A percentile compares a stretch with the other conserved stretches of the same genome.
phyloP scores from a whole-genome alignment of 768 basidiomycete genomes.

The Tulasnella sp. region DNA sequence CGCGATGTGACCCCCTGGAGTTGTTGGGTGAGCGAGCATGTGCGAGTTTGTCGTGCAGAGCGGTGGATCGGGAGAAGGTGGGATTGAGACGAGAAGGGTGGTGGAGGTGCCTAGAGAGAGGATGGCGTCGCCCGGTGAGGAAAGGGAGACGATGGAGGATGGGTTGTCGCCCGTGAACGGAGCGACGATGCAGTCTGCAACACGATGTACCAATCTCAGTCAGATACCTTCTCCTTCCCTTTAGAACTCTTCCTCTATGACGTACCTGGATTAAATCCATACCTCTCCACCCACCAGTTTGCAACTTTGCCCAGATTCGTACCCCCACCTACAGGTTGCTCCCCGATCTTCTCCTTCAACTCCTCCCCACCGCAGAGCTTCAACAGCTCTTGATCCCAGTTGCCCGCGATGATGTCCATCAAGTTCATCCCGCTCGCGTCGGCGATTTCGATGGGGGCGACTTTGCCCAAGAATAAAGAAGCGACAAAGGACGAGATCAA shows the following conservation, averaged over 20 bases:
- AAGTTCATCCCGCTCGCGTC: conserved; percentile 91
- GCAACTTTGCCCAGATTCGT: conserved; percentile 60
- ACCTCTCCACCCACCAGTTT: conserved; percentile 67
- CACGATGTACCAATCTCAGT: neutral
- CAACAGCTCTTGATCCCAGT: conserved; percentile 68
- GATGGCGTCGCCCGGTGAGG: conserved; percentile 73
- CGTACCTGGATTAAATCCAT: conserved; percentile 66
- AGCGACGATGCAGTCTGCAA: conserved; percentile 66
- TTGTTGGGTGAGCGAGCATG: conserved; percentile 64
- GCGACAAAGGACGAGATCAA: conserved; percentile 80
- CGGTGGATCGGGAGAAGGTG: conserved; percentile 58
- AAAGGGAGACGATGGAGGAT: conserved; percentile 70
- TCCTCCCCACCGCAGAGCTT: conserved; percentile 64
- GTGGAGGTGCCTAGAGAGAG: conserved; percentile 87
- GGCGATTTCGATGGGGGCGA: conserved; percentile 79
- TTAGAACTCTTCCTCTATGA: neutral
- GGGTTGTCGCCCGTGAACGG: conserved; percentile 91
- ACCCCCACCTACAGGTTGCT: conserved; percentile 72
- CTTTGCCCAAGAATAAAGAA: conserved; percentile 70
- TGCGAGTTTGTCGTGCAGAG: conserved; percentile 71
- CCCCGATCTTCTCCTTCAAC: conserved; percentile 64
- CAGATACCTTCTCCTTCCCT: neutral
- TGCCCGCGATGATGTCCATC: conserved; percentile 67
- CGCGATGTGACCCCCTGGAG: conserved; percentile 60
- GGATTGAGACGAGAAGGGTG: conserved; percentile 74